Base-by-base conservation (phyloP, 2,329 filamentous ascomycete genomes). In the Thermoascus crustaceus region DNA sequence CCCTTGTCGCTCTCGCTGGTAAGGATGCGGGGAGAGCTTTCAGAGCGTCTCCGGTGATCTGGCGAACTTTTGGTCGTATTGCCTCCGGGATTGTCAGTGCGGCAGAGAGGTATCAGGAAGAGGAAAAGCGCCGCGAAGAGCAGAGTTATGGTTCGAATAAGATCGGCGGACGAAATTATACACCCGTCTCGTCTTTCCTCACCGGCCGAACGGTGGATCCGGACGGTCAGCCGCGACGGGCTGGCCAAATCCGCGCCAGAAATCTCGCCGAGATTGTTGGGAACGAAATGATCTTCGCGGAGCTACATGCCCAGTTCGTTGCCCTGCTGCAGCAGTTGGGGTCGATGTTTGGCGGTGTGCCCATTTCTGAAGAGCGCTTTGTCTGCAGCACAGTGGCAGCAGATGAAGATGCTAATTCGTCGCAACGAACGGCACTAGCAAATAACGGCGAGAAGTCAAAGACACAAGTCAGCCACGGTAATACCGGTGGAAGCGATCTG, bases 191-290 rank as follows among this genome's bases (percentile, higher is more conserved):
- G 2, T 75, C 72, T 1, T 77, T 77, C 51, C 57, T 77, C 13
- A 72, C 72, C 1, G 71, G 71, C 21, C 71, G 74, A 31, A 66
- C 63, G 22, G 57, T 73, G 16, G 73, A 76, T 42, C 71, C 72
- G 2, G 69, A 74, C 45, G 72, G 73, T 5, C 71, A 71, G 39
- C 65, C 69, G 24, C 66, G 72, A 30, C 60, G 71, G 6, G 64
- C 63, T 4, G 70, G 70, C 31, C 70, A 72, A 37, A 69, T 72
- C 46, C 67, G 69, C 31, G 71, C 72, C 14, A 68, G 73, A 41
- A 72, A 69, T 36, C 55, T 77, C n/a, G 66, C 69, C 9, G 73
- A 77, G 48, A 75, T 77, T 32, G 69, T 75, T 4, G 73, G 73
- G 23, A 70, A 73, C 37, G 71, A 73, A 39, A 67, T 69, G 53